Conservation (phyloP, 2,329 filamentous ascomycete species). For the Penicillium concentricum region DNA sequence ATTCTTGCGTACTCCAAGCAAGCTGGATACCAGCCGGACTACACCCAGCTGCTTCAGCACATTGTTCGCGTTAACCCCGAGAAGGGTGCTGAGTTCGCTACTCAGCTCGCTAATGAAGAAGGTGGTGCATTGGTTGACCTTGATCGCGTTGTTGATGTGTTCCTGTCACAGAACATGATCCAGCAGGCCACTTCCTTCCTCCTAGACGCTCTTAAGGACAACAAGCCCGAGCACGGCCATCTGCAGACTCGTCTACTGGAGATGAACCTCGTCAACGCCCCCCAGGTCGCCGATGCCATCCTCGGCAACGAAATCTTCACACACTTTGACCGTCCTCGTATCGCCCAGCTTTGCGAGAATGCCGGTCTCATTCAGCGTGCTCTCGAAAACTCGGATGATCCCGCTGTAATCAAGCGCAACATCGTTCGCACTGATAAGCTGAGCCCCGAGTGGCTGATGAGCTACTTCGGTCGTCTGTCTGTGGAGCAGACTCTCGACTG, state of each 20-base stretch:
- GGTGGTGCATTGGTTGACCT: constrained; percentile 85
- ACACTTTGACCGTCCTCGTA: constrained; percentile 87
- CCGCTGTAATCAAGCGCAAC: constrained; percentile 85
- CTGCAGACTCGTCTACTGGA: constrained; percentile 93
- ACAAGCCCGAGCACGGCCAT: constrained; percentile 88
- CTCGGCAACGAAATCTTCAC: constrained; percentile 98
- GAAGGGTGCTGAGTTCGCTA: constrained; percentile 92
- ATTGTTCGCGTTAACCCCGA: constrained; percentile 89
- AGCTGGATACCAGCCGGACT: constrained; percentile 90
- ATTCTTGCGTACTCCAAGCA: constrained; percentile 88
- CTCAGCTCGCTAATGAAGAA: constrained; percentile 85
- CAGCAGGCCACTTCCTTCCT: constrained; percentile 98
- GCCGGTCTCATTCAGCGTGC: constrained; percentile 84
- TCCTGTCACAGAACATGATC: constrained; percentile 96
- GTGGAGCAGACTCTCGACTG: constrained; percentile 94
- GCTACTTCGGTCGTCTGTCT: constrained; percentile 90
- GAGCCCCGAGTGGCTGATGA: constrained; percentile 84
- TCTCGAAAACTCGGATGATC: constrained; percentile 91
- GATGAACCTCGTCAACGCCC: constrained; percentile 96
- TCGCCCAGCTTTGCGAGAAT: constrained; percentile 89
- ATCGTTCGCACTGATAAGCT: constrained; percentile 80
- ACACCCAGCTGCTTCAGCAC: constrained; percentile 85
- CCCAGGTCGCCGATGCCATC: constrained; percentile 96
- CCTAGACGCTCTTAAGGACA: constrained; percentile 90
- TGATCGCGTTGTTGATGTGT: constrained; percentile 93